Conservation (phyloP, 768 basidiomycete genomes). For the Dacryopinax primogenitus region DNA sequence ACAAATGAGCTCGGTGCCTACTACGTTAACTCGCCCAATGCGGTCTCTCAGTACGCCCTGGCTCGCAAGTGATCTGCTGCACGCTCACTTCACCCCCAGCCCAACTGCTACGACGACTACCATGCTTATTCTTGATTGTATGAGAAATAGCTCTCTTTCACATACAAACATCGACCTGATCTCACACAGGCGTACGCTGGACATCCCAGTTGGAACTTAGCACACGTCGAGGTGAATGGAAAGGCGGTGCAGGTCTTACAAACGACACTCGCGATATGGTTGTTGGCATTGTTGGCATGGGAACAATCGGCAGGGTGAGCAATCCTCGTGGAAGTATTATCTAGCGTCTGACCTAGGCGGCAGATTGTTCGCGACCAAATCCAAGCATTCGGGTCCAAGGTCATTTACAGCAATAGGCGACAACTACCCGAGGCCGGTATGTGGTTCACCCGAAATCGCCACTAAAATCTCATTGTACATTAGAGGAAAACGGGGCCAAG, state of each 20-base stretch:
- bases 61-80: no score
- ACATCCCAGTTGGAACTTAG: constrained; percentile 1
- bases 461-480: not conserved
- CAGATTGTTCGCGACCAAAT: constrained; percentile 20
- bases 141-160: not conserved
- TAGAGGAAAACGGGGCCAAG: constrained; percentile 21
- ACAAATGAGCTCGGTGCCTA: constrained; percentile 17
- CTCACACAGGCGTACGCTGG: not conserved
- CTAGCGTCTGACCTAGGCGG: not conserved
- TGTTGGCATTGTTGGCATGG: constrained; percentile 29
- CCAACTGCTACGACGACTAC: constrained; percentile 16
- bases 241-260: constrained; percentile 13
- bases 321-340: not conserved
- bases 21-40: constrained; percentile 22
- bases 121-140: constrained; percentile 17
- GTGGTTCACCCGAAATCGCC: not conserved
- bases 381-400: constrained; percentile 24
- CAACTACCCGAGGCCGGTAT: constrained; percentile 17
- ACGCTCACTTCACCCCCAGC: no score
- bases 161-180: not conserved
- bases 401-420: constrained; percentile 26
- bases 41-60: constrained; percentile 17
- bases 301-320: constrained; percentile 25
- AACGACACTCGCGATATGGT: constrained; percentile 16
- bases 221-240: constrained; percentile 18